phyloP scores from a whole-genome alignment of 2,329 filamentous ascomycete species.

The Diplodia corticola region DNA sequence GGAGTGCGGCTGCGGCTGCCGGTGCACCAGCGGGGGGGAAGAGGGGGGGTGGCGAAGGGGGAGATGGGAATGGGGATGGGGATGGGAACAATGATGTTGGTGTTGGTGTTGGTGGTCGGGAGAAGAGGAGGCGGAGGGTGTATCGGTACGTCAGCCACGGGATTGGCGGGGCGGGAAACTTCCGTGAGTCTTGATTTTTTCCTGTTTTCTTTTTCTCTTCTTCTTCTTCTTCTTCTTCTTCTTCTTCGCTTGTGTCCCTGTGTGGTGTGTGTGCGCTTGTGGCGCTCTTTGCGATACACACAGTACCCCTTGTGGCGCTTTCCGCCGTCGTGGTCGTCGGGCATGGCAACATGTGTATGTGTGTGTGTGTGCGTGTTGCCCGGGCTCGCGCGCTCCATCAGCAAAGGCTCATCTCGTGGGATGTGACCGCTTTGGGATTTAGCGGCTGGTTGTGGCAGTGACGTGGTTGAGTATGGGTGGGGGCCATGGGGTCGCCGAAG shows the following conservation, averaged over 20 bases:
- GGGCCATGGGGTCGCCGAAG: not conserved
- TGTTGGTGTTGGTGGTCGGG: too few species aligned
- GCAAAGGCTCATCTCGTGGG: not conserved
- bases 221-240: not conserved
- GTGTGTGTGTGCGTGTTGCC: not conserved
- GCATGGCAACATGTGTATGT: not conserved
- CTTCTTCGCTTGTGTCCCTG: too few species aligned
- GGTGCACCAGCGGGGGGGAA: too few species aligned
- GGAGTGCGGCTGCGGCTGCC: not conserved
- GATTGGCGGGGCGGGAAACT: slow-evolving; percentile 16
- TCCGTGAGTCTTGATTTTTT: not conserved
- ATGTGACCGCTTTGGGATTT: not conserved
- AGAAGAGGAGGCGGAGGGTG: not conserved
- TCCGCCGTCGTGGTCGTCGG: not conserved
- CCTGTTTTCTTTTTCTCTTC: not conserved
- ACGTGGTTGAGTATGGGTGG: not conserved
- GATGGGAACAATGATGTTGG: too few species aligned
- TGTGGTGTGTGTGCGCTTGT: too few species aligned
- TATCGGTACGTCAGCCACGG: slow-evolving; percentile 12
- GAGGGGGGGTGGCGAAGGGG: not conserved
- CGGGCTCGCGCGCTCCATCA: not conserved
- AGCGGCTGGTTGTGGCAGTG: not conserved
- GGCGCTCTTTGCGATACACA: too few species aligned
- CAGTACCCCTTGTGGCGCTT: not conserved
- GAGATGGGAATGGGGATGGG: not conserved